Conservation (phyloP, 495 filamentous ascomycete species). For the Daldinia vernicosa region DNA sequence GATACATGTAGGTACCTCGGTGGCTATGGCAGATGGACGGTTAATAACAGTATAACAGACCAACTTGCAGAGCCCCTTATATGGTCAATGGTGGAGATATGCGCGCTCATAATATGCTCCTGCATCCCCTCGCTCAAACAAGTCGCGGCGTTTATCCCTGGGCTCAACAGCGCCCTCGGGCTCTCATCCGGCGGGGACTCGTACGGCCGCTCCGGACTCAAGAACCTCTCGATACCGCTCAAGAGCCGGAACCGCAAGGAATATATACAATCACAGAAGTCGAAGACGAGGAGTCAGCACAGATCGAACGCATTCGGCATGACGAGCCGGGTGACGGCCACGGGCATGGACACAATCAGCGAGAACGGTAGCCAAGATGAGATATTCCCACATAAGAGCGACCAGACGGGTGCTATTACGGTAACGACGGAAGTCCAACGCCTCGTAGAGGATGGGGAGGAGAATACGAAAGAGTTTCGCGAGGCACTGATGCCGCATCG, state of each 20-base stretch:
- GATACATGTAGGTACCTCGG: conserved; percentile 30
- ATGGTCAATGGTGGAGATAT: conserved; percentile 46
- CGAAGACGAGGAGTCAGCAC: conserved; percentile 9
- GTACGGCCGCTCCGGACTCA: conserved; percentile 6
- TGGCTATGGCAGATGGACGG: background rate
- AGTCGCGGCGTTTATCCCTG: conserved; percentile 34
- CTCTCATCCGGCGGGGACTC: conserved; percentile 27
- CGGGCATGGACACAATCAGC: conserved; percentile 25
- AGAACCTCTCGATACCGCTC: conserved; percentile 21
- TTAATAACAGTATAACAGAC: conserved; percentile 12
- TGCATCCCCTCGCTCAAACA: conserved; percentile 44
- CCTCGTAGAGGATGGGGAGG: conserved; percentile 13
- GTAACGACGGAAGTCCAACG: conserved; percentile 29
- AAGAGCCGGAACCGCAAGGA: conserved; percentile 14
- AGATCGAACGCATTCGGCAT: conserved; percentile 20
- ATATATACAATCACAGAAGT: conserved; percentile 31
- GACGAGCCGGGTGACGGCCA: conserved; percentile 29
- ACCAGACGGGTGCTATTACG: conserved; percentile 28
- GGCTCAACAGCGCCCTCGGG: conserved; percentile 33
- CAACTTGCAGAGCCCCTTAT: conserved; percentile 32
- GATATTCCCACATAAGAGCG: conserved; percentile 46
- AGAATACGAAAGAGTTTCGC: background rate
- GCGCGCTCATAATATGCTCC: conserved; percentile 44
- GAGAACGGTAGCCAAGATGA: conserved; percentile 43
- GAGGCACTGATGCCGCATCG: conserved; percentile 8